Base-by-base conservation (phyloP, 306 rosid species). In the Acmispon strigosus region DNA sequence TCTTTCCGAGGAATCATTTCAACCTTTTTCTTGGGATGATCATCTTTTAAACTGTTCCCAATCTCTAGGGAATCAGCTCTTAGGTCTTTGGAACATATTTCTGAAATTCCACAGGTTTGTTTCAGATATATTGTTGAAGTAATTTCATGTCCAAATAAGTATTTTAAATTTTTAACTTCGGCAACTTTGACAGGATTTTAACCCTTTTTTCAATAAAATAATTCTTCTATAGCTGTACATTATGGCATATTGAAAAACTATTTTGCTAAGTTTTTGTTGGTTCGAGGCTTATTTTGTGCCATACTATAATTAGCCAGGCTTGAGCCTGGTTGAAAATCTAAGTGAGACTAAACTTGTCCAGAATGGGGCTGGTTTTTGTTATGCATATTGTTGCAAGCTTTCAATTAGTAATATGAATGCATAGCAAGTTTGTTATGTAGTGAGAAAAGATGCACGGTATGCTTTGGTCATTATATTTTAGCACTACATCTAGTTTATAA, bases 51-150 rank as follows among this genome's bases (percentile, higher is more conserved):
- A 73, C 48, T 71, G 60, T 20, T 83, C 84, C 37, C 86, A 78
- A 78, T 66, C 80, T 57, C 68, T 90, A 81, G 97, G 96, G 4
- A 88, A 89, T 73, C 92, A 86, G 84, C 80, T 91, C 27, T 70
- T 70, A 11, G 75, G 67, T 81, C 83, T 94, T 65, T 94, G 99
- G 97, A 94, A 86, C 65, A 81, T 74, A n/a, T 94, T 91, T 86
- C 59, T 91, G 80, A 82, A 78, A 39, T 94, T 94, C 81, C 99
- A 91, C 85, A 91, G 99, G 99, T 94, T 58, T 67, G 77, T 66
- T 66, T 47, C 76, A 18, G 13, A 45, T 39, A 51, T 69, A 60
- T 67, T 67, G 24, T 45, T 34, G 47, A 54, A 20, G 41, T 53
- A 36, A 58, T 74, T 67, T 34, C 8, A 29, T 79, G 8, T 74